Percentiles rank a stretch among this genome's conserved stretches.
Conservation (phyloP, 345 rosid genomes). For the Lumnitzera racemosa region DNA sequence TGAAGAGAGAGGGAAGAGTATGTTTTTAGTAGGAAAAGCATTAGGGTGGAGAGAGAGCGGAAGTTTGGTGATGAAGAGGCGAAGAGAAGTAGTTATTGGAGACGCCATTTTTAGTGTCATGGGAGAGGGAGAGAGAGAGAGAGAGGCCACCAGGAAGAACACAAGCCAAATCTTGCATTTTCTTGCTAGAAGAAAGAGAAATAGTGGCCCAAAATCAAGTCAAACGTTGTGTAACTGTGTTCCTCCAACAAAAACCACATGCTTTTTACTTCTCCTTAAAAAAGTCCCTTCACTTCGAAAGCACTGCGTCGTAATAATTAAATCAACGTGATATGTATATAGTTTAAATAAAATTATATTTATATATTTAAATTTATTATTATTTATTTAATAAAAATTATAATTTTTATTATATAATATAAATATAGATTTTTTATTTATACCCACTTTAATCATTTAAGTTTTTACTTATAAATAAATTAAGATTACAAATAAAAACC, state of each 20-base stretch:
- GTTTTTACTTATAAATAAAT: no score
- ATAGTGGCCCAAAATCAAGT: no score
- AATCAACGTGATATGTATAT: not conserved
- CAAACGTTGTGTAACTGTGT: no score
- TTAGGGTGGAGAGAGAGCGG: constrained; percentile 7
- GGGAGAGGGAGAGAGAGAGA: no score
- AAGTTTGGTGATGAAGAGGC: constrained; percentile 29
- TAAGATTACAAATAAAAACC: no score
- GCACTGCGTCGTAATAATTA: not conserved
- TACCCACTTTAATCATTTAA: no score
- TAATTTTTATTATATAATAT: not conserved
- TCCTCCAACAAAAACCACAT: not conserved
- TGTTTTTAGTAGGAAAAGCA: not conserved
- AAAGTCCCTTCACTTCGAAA: no score
- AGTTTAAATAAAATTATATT: not conserved
- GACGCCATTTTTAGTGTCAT: constrained; percentile 1
- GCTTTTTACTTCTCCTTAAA: no score
- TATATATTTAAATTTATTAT: not conserved
- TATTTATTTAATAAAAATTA: not conserved
- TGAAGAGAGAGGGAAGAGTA: not conserved
- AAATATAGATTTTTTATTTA: no score
- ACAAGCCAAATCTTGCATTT: no score
- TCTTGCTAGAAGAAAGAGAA: no score
- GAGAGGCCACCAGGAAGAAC: no score
- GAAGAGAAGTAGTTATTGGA: constrained; percentile 23